phyloP scores from a whole-genome alignment of 345 rosid genomes.

The Euclidium syriacum region DNA sequence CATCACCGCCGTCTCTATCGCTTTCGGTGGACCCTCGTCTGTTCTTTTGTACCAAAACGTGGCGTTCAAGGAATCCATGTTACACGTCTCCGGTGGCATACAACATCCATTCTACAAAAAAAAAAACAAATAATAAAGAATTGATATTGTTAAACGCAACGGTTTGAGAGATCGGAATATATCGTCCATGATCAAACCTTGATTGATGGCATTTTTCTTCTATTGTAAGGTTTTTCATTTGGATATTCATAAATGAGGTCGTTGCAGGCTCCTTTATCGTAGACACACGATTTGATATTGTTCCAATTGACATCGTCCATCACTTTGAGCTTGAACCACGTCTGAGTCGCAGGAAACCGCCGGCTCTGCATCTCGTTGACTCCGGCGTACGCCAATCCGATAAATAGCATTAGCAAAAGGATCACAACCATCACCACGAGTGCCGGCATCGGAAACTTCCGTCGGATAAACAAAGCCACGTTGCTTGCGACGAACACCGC shows the following conservation, averaged over 20 bases:
- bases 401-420: conserved; percentile 44
- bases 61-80: conserved; percentile 54
- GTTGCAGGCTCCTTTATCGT: conserved; percentile 38
- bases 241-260: conserved; percentile 28
- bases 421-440: conserved; percentile 49
- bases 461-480: conserved; percentile 33
- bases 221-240: conserved; percentile 30
- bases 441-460: conserved; percentile 44
- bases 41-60: conserved; percentile 50
- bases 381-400: conserved; percentile 61
- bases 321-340: conserved; percentile 53
- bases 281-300: conserved; percentile 58
- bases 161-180: not conserved
- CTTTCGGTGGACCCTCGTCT: conserved; percentile 18
- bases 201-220: conserved; percentile 40
- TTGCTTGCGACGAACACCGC: conserved; percentile 44
- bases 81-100: conserved; percentile 55
- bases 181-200: conserved; percentile 41
- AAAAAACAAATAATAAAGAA: not conserved
- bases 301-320: conserved; percentile 42
- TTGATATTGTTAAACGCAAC: no score
- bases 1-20: conserved; percentile 3
- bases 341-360: conserved; percentile 44
- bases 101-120: conserved; percentile 70
- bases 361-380: conserved; percentile 45